Base-by-base conservation (phyloP, 495 filamentous ascomycete species). In the Parachaetomium inaequale region DNA sequence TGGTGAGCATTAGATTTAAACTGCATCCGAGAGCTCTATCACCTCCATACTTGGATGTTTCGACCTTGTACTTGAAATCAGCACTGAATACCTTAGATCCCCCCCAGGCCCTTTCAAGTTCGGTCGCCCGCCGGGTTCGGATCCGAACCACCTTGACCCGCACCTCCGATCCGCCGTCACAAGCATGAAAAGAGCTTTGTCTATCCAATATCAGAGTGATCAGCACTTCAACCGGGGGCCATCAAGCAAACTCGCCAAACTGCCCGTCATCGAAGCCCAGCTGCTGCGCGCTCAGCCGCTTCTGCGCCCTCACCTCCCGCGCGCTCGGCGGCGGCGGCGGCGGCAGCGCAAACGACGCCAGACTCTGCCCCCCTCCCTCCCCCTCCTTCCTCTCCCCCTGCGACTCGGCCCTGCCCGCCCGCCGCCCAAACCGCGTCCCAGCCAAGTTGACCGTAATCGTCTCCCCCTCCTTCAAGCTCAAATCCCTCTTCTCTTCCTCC, bases 391-490 rank as follows among this genome's bases (percentile, higher is more conserved):
- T 51, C 58, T 23, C 29, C 28, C 50, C 12, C 45, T 68, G 49
- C 43, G 66, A 65, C 29, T 65, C 47, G 34, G 66, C 59, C 7
- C 61, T 62, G 1, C 54, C 59, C 12, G 62, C 62, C 38, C 76
- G 74, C 51, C 76, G 73, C 11, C 78, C 81, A 55, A 79, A 77
- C 36, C 78, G 76, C 32, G 70, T 74, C 11, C 76, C 81, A 36
- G 84, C 87, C 60, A 92, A 75, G 71, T 89, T 90, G 50, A 94
- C 84, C 42, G 85, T 88, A 55, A 94, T 93, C 3, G 88, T 93
- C 79, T 94, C 87, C 11, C 90, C 90, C 61, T 91, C 88, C 75
- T 93, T 93, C 50, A 94, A 68, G 59, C 86, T 88, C 63, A 87
- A 90, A 70, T 93, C 90, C 58, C 79, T 81, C 75, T 87, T 89